These are phyloP conservation scores for Sistotremastrum niveocremeum DNA, from an alignment of 768 basidiomycete species.

Conservation along the genomic window DNA sequence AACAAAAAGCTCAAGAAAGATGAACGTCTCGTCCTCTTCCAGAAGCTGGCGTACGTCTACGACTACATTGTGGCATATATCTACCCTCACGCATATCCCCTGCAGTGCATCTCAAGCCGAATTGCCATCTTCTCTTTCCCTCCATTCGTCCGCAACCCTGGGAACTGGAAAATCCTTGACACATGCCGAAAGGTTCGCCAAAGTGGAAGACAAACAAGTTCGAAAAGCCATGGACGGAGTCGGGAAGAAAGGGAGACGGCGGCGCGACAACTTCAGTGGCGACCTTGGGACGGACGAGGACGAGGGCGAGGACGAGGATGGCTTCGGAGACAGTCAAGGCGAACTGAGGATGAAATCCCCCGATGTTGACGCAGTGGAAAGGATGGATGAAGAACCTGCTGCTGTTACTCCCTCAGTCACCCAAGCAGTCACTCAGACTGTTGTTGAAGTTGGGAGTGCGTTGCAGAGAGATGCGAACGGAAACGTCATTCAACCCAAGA, in stretches of 20 bases:
- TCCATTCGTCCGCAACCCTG: constrained; percentile 74
- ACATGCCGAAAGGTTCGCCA: constrained; percentile 45
- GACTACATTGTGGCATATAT: constrained; percentile 2
- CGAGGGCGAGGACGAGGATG: constrained; percentile 14
- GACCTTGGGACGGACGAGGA: constrained; percentile 16
- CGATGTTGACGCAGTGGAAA: constrained; percentile 12
- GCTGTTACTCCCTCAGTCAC: constrained; percentile 8
- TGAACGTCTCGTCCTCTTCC: constrained; percentile 60
- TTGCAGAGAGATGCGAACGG: constrained; percentile 57
- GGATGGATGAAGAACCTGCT: constrained; percentile 10
- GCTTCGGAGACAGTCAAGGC: constrained; percentile 18
- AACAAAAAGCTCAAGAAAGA: constrained; percentile 91
- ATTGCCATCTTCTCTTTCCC: constrained; percentile 36
- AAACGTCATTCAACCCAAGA: constrained; percentile 31
- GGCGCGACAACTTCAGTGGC: constrained; percentile 15
- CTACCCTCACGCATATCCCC: constrained; percentile 12
- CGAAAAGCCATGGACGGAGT: constrained; percentile 37
- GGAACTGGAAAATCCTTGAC: constrained; percentile 59
- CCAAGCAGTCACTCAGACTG: not conserved
- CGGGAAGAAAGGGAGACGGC: constrained; percentile 36
- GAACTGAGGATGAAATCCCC: constrained; percentile 11
- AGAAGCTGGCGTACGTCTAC: constrained; percentile 62
- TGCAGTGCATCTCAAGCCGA: constrained; percentile 66
- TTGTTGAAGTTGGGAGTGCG: constrained; percentile 41
- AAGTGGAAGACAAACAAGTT: constrained; percentile 44